A percentile compares a stretch with the other conserved stretches of the same genome.
phyloP scores from a whole-genome alignment of 2,329 filamentous ascomycete genomes.

The Ambrosiella beaveri region DNA sequence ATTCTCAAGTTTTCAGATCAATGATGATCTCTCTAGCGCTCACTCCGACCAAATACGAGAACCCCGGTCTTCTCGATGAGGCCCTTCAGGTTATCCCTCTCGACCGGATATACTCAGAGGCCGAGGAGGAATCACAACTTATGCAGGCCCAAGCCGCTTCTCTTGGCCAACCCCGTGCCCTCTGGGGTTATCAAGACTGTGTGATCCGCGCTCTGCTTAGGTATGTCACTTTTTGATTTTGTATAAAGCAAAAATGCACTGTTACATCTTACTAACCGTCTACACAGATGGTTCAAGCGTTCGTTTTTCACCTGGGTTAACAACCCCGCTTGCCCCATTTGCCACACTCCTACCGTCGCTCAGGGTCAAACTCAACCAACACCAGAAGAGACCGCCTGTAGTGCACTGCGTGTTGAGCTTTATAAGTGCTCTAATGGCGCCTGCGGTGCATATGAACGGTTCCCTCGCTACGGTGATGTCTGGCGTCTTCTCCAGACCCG shows the following conservation, averaged over 20 bases:
- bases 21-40: conserved; percentile 70
- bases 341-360: conserved; percentile 65
- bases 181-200: conserved; percentile 97
- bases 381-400: conserved; percentile 75
- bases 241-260: not conserved
- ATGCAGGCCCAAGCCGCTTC: conserved; percentile 76
- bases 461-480: conserved; percentile 86
- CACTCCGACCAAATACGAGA: conserved; percentile 88
- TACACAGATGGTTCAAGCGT: conserved; percentile 64
- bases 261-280: conserved; percentile 14
- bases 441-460: conserved; percentile 70
- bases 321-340: conserved; percentile 73
- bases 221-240: conserved; percentile 29
- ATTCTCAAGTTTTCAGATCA: conserved; percentile 61
- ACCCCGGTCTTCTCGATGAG: conserved; percentile 84
- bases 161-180: conserved; percentile 63
- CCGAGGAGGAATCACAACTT: conserved; percentile 83
- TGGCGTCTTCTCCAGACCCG: conserved; percentile 80
- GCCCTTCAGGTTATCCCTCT: conserved; percentile 73
- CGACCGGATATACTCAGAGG: conserved; percentile 81
- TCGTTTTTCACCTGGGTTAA: conserved; percentile 95
- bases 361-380: conserved; percentile 71
- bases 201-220: conserved; percentile 74
- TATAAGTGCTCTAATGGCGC: conserved; percentile 66
- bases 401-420: conserved; percentile 73